phyloP scores from a whole-genome alignment of 352 stramenopile species.

The Globisporangium canariense region DNA sequence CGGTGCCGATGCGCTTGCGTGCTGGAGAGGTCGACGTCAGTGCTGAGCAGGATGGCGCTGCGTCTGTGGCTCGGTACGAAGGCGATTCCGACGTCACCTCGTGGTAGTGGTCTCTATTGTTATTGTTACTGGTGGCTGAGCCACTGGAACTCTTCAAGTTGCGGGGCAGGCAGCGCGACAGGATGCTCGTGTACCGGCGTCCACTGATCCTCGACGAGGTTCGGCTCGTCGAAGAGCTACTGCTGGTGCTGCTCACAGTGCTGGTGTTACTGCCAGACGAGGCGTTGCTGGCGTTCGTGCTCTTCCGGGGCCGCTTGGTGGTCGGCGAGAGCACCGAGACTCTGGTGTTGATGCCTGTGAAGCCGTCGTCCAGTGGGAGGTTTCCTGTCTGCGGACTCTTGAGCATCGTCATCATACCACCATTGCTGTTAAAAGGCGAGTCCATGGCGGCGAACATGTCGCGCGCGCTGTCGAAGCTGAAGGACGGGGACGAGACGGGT shows the following conservation, averaged over 20 bases:
- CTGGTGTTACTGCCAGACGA: not conserved
- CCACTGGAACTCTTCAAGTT: slow-evolving; percentile 10
- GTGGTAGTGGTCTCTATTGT: not conserved
- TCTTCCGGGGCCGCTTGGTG: slow-evolving; percentile 13
- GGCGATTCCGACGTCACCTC: slow-evolving; percentile 7
- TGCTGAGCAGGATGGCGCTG: not conserved
- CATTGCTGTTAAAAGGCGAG: not conserved
- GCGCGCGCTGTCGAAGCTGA: slow-evolving; percentile 14
- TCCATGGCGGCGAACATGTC: slow-evolving; percentile 17
- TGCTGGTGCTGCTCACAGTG: not conserved
- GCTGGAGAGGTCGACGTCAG: slow-evolving; percentile 6
- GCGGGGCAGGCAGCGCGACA: slow-evolving; percentile 11
- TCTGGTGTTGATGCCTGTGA: not conserved
- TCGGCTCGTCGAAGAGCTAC: not conserved
- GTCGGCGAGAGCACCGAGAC: slow-evolving; percentile 14
- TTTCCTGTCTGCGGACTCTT: not conserved
- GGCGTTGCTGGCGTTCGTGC: not conserved
- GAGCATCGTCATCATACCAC: not conserved
- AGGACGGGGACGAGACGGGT: slow-evolving; percentile 14
- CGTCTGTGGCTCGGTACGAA: slow-evolving; percentile 7
- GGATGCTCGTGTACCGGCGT: slow-evolving; percentile 15
- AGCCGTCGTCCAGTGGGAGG: not conserved
- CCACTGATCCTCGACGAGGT: not conserved
- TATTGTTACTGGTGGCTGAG: not conserved
- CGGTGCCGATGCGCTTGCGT: slow-evolving; percentile 22